Evolutionary conservation across 83 land plant genomes (phyloP).

Genomic region (Thuja plicata): DNA sequence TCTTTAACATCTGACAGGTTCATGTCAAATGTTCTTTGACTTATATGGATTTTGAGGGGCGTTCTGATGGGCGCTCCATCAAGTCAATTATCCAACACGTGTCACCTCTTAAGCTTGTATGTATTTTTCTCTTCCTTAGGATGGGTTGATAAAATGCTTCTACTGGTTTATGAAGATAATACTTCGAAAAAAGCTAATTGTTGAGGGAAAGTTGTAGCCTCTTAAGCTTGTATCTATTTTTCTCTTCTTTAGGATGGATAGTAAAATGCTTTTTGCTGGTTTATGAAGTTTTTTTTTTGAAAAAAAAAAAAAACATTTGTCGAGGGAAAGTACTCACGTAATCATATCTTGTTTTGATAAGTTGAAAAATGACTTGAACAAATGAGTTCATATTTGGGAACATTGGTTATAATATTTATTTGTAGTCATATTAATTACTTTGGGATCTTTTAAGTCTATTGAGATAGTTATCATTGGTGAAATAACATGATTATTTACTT

Average conservation of each 20-base stretch:
- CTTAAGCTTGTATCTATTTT: constrained; percentile 73
- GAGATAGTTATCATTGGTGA: neutral
- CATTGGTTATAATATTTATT: neutral
- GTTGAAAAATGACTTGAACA: neutral
- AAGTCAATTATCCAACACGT: constrained; percentile 90
- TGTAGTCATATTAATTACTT: neutral
- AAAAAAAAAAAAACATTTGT: too few relatives aligned
- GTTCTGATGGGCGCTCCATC: constrained; percentile 93
- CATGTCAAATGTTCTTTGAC: constrained; percentile 73
- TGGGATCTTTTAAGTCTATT: neutral
- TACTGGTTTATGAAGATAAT: neutral
- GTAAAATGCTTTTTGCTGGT: too few relatives aligned
- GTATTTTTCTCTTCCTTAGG: constrained; percentile 15
- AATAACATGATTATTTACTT: neutral
- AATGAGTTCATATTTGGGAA: neutral
- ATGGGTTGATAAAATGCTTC: neutral
- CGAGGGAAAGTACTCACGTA: neutral
- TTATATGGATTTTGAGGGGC: constrained; percentile 95
- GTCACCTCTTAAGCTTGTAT: constrained; percentile 91
- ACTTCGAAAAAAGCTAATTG: neutral
- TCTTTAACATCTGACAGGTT: constrained; percentile 50
- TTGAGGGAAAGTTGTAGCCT: constrained; percentile 44
- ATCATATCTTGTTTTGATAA: neutral
- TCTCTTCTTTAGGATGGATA: neutral
- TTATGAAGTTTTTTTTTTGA: too few relatives aligned